phyloP scores from a whole-genome alignment of 2,329 filamentous ascomycete species.

The Phialocephala sp. region DNA sequence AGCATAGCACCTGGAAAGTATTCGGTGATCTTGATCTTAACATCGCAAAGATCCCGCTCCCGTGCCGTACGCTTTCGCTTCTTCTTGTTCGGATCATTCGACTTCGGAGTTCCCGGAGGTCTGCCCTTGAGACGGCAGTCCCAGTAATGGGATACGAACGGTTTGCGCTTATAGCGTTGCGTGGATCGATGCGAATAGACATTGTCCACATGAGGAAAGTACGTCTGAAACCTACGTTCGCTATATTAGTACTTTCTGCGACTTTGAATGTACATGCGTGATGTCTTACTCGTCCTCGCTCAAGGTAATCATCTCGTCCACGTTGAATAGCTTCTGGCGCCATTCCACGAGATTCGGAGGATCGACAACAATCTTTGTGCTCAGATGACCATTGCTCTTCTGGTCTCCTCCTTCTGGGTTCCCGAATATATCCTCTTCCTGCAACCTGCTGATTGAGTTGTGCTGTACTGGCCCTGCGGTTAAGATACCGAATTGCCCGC shows the following conservation, averaged over 20 bases:
- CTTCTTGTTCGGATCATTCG: conserved; percentile 80
- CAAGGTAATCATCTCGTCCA: conserved; percentile 74
- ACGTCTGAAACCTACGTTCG: conserved; percentile 70
- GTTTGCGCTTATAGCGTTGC: conserved; percentile 79
- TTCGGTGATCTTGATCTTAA: conserved; percentile 86
- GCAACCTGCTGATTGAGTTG: conserved; percentile 43
- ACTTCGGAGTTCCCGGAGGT: conserved; percentile 79
- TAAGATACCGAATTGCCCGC: conserved; percentile 55
- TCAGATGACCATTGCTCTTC: conserved; percentile 57
- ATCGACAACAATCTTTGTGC: conserved; percentile 63
- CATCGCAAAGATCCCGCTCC: conserved; percentile 80
- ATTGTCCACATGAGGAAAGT: conserved; percentile 85
- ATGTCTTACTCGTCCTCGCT: conserved; percentile 71
- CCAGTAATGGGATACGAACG: conserved; percentile 85
- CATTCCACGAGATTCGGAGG: conserved; percentile 72
- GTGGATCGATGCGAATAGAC: conserved; percentile 85
- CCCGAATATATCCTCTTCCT: conserved; percentile 47
- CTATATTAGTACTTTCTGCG: conserved; percentile 9
- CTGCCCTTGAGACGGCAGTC: conserved; percentile 83
- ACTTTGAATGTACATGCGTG: not conserved
- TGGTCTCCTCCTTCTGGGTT: conserved; percentile 46
- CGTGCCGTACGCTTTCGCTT: conserved; percentile 79
- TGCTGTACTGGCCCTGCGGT: conserved; percentile 45
- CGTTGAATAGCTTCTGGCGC: conserved; percentile 75
- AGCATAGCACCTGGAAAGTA: conserved; percentile 64